Base-by-base conservation (phyloP, 352 stramenopile genomes). In the Aphanomyces astaci region DNA sequence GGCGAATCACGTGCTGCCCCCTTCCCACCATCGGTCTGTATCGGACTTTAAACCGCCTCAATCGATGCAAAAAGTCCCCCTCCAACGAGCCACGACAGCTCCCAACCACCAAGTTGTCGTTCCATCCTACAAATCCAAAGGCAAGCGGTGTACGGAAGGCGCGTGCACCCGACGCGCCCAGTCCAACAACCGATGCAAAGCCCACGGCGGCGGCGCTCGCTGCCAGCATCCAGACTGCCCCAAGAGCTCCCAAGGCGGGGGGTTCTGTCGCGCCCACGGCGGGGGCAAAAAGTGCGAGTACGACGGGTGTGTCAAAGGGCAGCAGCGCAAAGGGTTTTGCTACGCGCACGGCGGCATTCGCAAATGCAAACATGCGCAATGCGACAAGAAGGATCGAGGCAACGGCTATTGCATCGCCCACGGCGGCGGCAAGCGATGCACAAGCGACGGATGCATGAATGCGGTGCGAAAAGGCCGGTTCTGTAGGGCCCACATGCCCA, bases 341-440 rank as follows among this genome's bases (percentile, higher is more conserved):
- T 93, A 92, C 75, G 79, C 90, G 5, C 85, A 93, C 69, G 85
- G 85, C 19, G 85, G 85, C 52, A 91, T 93, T 68, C 85, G 85
- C 66, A 87, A 87, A 69, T 95, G 87, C 62, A 81, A 90, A 56
- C 77, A 78, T 48, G 76, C 73, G 24, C 63, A 73, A 7, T 95
- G 87, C 64, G 83, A 93, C 75, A 95, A 95, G 75, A 90, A 93
- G 39, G 87, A 94, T 59, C 81, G 86, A 40, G 87, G 86, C 64
- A 92, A 92, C 49, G 81, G 81, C 31, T 87, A 83, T 43, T 89
- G 80, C 72, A 89, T 89, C 53, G 77, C 80, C 7, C 80, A 89
- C 59, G 80, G 80, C 48, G 80, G 80, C 39, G 80, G 80, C 64
- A 89, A 89, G 66, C 71, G 78, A 24, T 85, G 78, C 63, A 52